Conservation (phyloP, 1,284 basidiomycete genomes). For the Neotropicomus parvogracilis region DNA sequence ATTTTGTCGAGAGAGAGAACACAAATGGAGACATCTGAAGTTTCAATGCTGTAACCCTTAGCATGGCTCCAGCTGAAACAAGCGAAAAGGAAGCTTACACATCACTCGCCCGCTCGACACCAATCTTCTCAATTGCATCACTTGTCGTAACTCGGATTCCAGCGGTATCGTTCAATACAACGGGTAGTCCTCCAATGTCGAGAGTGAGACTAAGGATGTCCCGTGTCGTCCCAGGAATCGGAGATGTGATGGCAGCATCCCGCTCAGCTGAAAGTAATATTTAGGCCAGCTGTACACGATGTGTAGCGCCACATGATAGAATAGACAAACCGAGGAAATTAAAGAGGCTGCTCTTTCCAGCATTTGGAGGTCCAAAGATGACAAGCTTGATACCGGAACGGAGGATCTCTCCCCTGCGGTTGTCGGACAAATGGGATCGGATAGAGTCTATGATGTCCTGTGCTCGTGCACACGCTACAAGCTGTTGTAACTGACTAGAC, state of each 20-base stretch:
- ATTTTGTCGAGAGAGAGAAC: slow-evolving; percentile 68
- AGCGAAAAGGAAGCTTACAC: slow-evolving; percentile 45
- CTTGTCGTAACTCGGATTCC: slow-evolving; percentile 65
- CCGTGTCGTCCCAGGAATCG: slow-evolving; percentile 82
- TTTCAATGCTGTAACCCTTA: slow-evolving; percentile 47
- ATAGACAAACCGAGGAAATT: slow-evolving; percentile 69
- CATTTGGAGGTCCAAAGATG: slow-evolving; percentile 89
- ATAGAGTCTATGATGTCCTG: slow-evolving; percentile 49
- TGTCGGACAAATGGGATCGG: slow-evolving; percentile 57
- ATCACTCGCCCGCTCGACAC: slow-evolving; percentile 66
- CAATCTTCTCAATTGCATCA: slow-evolving; percentile 80
- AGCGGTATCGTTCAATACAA: slow-evolving; percentile 81
- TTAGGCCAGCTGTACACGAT: background rate
- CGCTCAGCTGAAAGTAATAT: slow-evolving; percentile 56
- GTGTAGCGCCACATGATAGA: background rate
- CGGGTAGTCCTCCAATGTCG: slow-evolving; percentile 82
- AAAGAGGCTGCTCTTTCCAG: slow-evolving; percentile 81
- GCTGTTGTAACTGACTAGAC: slow-evolving; percentile 1
- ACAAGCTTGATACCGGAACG: slow-evolving; percentile 78
- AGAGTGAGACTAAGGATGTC: slow-evolving; percentile 81
- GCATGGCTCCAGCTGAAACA: slow-evolving; percentile 2
- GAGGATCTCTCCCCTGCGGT: slow-evolving; percentile 75
- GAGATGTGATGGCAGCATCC: slow-evolving; percentile 85
- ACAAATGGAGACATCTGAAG: slow-evolving; percentile 71
- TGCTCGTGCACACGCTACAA: slow-evolving; percentile 48